Conservation (phyloP, 352 stramenopile species). For the Pythium diclinum region DNA sequence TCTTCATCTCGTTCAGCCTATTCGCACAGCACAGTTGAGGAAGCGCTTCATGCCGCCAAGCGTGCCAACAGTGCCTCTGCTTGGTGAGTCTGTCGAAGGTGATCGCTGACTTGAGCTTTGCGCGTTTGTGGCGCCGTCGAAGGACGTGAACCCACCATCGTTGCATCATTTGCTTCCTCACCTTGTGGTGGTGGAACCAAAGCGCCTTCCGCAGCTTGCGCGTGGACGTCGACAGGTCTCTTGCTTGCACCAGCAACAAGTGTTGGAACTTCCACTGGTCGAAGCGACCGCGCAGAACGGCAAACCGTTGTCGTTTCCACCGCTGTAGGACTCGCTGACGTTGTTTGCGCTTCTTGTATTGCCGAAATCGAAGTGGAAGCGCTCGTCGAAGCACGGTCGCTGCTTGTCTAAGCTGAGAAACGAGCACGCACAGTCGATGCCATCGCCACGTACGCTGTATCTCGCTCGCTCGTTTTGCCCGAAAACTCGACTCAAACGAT, state of each 20-base stretch:
- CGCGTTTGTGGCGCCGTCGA: not conserved
- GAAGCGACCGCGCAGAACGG: slow-evolving; percentile 17
- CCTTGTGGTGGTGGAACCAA: slow-evolving; percentile 30
- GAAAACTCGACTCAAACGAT: slow-evolving; percentile 3
- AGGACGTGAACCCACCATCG: slow-evolving; percentile 12
- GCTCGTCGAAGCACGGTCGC: slow-evolving; percentile 11
- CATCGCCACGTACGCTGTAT: slow-evolving; percentile 24
- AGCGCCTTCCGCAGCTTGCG: slow-evolving; percentile 21
- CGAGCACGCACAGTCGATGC: slow-evolving; percentile 6
- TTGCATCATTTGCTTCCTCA: slow-evolving; percentile 17
- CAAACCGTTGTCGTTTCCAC: slow-evolving; percentile 17
- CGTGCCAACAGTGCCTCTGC: not conserved
- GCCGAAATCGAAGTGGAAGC: slow-evolving; percentile 11
- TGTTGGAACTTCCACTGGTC: slow-evolving; percentile 22
- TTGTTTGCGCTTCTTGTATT: slow-evolving; percentile 13
- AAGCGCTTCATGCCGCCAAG: slow-evolving; percentile 13
- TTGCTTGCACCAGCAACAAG: slow-evolving; percentile 15
- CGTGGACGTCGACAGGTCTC: slow-evolving; percentile 18
- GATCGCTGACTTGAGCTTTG: not conserved
- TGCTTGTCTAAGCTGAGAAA: slow-evolving; percentile 13
- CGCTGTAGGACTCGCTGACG: slow-evolving; percentile 20
- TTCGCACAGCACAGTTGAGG: slow-evolving; percentile 9
- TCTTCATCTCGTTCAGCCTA: slow-evolving; percentile 12
- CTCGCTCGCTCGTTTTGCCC: not conserved
- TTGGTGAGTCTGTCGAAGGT: not conserved